Evolutionary conservation across 805 yeast species (phyloP), one percentile per base, ranked within the genome.

Genomic region (Metschnikowia kofuensis): DNA sequence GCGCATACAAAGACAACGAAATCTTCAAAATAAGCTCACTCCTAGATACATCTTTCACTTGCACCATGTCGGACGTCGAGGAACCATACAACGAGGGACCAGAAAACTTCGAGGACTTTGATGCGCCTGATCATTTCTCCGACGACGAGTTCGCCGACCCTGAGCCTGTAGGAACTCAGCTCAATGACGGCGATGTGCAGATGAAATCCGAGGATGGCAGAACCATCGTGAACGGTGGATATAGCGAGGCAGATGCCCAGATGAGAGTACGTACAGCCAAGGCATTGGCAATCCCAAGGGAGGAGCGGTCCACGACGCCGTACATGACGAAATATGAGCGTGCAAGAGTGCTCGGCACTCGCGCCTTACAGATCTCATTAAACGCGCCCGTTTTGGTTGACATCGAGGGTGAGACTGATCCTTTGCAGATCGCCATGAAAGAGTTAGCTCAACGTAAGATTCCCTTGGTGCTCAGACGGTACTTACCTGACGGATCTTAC

Each of bases 301-400:
- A 89, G 21, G 75, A 87, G 56, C 82, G 99, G 69, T 79, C 90
- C 28, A 94, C 99, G 12, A 94, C 99, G 6, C 99, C 99, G 46
- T 94, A 92, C 67, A 91, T 94, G 98, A 94, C 99, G 49, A 94
- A 95, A 66, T 94, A 94, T 68, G 99, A 94, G 76, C 82, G 97
- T 60, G 99, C 99, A 7, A 83, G 99, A 74, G 89, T 94, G 52
- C 79, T 94, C 62, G 99, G 99, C 28, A 94, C 99, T 10, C 81
- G 99, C 61, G 99, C 99, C 1, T 75, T 94, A 56, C 99, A 94
- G 70, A 92, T 94, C 61, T 89, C 97, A 28, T 87, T 94, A 88
- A 94, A 94, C 65, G 99, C 99, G 1, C 99, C 99, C 2, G 98
- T 94, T 2, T 79, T 94, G 64, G 99, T 94, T 38, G 99, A 95